Base-by-base conservation (phyloP, 495 filamentous ascomycete species). In the Massariosphaeria phaeospora region DNA sequence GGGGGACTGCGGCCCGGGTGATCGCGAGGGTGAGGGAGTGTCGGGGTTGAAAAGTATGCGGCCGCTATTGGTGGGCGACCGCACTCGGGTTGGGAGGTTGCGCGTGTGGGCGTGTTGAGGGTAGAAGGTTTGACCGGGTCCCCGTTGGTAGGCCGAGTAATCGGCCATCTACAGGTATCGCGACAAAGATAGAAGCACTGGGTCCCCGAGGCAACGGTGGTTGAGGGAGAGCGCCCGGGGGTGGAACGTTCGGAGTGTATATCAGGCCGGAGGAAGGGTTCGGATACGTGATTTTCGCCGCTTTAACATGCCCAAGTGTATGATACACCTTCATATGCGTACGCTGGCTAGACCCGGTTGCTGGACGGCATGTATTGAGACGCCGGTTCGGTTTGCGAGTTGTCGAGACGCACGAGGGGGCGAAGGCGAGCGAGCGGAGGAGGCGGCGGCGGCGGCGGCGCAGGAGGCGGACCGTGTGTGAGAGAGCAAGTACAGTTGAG, bases 71-170 rank as follows among this genome's bases (percentile, higher is more conserved):
- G 79, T 73, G 18, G 75, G 75, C 38, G 82, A 83, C 43, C 79
- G 76, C 69, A 77, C 81, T 44, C 76, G 79, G 60, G 75, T 64
- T 25, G 76, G 66, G 62, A 76, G 75, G 56, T 73, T 73, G 66
- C 73, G 75, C 34, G 57, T 73, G 44, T 67, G 67, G 31, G 72
- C 65, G 67, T 80, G 75, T 57, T 78, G 72, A 68, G 75, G 73
- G 61, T 77, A 83, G 67, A 73, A 79, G 67, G 79, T 82, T 67
- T 79, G 80, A 70, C 80, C 78, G 74, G 79, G 75, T 72, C 79
- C 79, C 77, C 84, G 80, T 73, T 82, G 80, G 78, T 83, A 85
- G 72, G 82, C 81, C 76, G 84, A 81, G 69, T 76, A 76, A 83
- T 90, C 85, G 80, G 86, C 85, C 85, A 89, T 89, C 79, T 82